These are phyloP conservation scores for Neofusicoccum cordaticola DNA, from an alignment of 2,329 filamentous ascomycete species.

Conservation along the genomic window DNA sequence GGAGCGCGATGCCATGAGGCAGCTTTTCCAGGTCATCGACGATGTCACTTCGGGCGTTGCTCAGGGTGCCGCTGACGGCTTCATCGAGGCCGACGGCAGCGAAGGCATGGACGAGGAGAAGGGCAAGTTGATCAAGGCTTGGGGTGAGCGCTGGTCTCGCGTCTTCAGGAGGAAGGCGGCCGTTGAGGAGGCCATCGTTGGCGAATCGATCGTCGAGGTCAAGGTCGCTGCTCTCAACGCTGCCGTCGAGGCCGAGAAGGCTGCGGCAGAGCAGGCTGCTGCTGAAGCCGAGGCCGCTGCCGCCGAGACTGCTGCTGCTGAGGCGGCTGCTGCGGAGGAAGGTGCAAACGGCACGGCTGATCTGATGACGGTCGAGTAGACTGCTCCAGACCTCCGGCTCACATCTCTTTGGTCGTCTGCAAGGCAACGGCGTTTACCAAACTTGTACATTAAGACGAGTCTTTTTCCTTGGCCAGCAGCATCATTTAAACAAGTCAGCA, in stretches of 20 bases:
- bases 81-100: slow-evolving; percentile 67
- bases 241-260: not conserved
- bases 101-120: slow-evolving; percentile 38
- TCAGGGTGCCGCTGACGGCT: slow-evolving; percentile 67
- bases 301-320: not conserved
- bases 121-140: slow-evolving; percentile 65
- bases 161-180: slow-evolving; percentile 79
- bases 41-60: slow-evolving; percentile 74
- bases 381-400: not conserved
- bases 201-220: slow-evolving; percentile 53
- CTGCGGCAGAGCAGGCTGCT: not conserved
- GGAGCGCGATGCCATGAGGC: slow-evolving; percentile 72
- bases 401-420: not conserved
- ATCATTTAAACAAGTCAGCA: not conserved
- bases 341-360: slow-evolving; percentile 4
- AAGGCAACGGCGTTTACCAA: not conserved
- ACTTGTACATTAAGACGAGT: not conserved
- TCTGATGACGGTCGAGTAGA: slow-evolving; percentile 4
- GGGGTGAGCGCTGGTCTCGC: slow-evolving; percentile 82
- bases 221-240: slow-evolving; percentile 31
- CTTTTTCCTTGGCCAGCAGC: not conserved
- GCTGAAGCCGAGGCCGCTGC: slow-evolving; percentile 2
- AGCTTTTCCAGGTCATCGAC: slow-evolving; percentile 77
- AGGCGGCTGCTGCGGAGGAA: not conserved
- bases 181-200: slow-evolving; percentile 75